Base-by-base conservation (phyloP, 345 rosid species). In the Acer negundo region DNA sequence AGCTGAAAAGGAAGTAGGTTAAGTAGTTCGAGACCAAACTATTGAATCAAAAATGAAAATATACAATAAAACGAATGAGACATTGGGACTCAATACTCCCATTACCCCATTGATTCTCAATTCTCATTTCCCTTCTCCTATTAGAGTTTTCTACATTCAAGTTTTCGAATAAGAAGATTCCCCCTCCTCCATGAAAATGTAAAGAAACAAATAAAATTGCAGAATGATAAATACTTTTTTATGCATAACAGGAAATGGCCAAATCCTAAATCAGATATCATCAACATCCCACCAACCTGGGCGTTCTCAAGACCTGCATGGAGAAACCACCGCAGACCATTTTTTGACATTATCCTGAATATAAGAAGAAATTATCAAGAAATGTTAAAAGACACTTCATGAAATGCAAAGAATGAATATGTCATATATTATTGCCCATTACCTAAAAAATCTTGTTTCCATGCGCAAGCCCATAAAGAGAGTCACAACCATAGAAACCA, bases 251-350 rank as follows among this genome's bases (percentile, higher is more conserved):
- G 22, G 24, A 55, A 28, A 35, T 26, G 20, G 23, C 38, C 11
- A 75, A 59, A 75, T 12, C 61, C 49, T 51, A 13, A 53, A 67
- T 40, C n/a, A 76, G 7, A 24, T 46, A 59, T 19, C 31, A 63
- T 64, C 74, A 49, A 69, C 22, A 72, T 64, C 73, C 68, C 77
- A 49, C 85, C 75, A 62, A 86, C 81, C 88, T 84, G 77, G 17
- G 77, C 62, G 68, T 67, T 81, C 68, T 84, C 83, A 2, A 80
- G 46, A 75, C 87, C 89, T 49, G 42, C 75, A 80, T 92, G 97
- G 87, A 95, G 69, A 89, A 93, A 93, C 98, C 98, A 92, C 98
- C 99, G 93, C 31, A 98, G 98, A 71, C 99, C 99, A 24, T 85
- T 80, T 84, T 77, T 91, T 44, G 90, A 88, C 73, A 80, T 78